These are phyloP conservation scores for Cryptococcus sp. DNA, from an alignment of 1,284 basidiomycete genomes.

Conservation along the genomic window DNA sequence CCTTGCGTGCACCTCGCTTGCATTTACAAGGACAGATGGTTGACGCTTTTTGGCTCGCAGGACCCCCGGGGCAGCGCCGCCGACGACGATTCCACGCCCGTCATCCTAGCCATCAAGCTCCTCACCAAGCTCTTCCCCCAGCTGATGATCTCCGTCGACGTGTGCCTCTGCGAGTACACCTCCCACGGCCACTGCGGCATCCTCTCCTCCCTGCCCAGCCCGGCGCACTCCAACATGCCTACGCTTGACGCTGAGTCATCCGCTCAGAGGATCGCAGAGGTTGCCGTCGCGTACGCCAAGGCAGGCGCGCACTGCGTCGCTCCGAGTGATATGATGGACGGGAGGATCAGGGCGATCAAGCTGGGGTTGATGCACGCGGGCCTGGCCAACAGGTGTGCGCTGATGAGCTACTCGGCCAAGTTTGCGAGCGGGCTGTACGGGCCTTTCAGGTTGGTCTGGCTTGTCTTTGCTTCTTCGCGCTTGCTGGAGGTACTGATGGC, in stretches of 20 bases:
- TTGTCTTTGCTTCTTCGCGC: neutral
- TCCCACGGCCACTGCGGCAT: conserved; percentile 96
- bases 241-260: conserved; percentile 63
- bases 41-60: conserved; percentile 52
- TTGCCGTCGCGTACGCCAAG: conserved; percentile 86
- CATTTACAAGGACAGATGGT: neutral
- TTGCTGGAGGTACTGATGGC: neutral
- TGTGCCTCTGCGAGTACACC: conserved; percentile 99
- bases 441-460: conserved; percentile 78
- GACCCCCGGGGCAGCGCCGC: conserved; percentile 80
- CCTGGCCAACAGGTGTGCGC: conserved; percentile 76
- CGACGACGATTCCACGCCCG: conserved; percentile 85
- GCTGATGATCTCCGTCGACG: conserved; percentile 86
- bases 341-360: conserved; percentile 87
- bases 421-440: conserved; percentile 97
- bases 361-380: conserved; percentile 74
- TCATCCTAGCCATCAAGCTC: conserved; percentile 82
- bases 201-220: conserved; percentile 52
- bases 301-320: conserved; percentile 98
- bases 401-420: conserved; percentile 99
- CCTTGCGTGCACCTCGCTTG: too few relatives aligned
- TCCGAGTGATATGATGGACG: conserved; percentile 99
- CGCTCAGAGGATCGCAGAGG: conserved; percentile 80
- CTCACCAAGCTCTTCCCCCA: conserved; percentile 74
- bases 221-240: conserved; percentile 35